Evolutionary conservation across 2,329 filamentous ascomycete species (phyloP), one percentile per base, ranked within the genome.

Genomic region (Nemania serpens): DNA sequence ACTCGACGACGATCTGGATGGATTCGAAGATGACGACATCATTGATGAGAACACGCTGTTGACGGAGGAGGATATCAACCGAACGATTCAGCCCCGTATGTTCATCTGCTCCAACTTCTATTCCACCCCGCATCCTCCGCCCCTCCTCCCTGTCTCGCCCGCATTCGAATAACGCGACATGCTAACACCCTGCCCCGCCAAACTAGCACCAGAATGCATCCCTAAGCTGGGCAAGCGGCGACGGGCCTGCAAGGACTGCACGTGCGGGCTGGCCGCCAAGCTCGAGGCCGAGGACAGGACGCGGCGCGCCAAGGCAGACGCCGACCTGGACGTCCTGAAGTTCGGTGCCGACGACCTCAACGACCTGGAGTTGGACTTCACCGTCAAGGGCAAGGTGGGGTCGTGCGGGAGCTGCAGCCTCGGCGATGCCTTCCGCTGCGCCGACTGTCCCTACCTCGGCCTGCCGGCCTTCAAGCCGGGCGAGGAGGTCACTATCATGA

Each of bases 191-290:
- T 13, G 6, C 41, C 20, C 34, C 12, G 2, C 42, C 18, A 59
- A n/a, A n/a, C n/a, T 64, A 85, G 93, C 95, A 54, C 85, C 89
- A 25, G 91, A 96, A 74, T 99, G 95, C 76, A 87, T 88, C 61
- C 93, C 94, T 49, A 91, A 95, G 78, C 84, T 88, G 46, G 92
- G 91, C 60, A 96, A 96, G 81, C 88, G 94, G 69, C 89, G 94
- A 57, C 88, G 93, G 64, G 93, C 95, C 59, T 99, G 95, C 83
- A 98, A 99, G 79, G 95, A 99, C 80, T 99, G 95, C 81, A 94
- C 91, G 9, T 99, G 95, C 74, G 95, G 95, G 52, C 86, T 99
- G 25, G 92, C 93, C 22, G 87, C 95, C 75, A 87, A 89, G 63
- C 78, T 98, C 52, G 90, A 92, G 69, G 89, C 88, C n/a, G 92